These are phyloP conservation scores for Kluyveromyces siamensis DNA, from an alignment of 805 yeast species.

Conservation along the genomic window DNA sequence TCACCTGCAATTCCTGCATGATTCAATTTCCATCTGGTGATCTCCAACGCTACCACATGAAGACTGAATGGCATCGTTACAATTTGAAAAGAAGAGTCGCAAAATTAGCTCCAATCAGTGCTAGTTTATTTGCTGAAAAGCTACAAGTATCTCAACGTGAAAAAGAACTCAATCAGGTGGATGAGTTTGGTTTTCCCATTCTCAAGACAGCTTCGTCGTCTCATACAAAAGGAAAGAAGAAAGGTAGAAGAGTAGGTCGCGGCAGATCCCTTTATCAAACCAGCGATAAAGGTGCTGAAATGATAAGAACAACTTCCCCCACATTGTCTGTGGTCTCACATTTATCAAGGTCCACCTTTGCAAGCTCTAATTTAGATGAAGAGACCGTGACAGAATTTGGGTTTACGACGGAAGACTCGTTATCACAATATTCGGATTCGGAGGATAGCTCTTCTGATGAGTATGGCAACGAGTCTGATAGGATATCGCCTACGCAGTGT, in stretches of 20 bases:
- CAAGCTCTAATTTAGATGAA: conserved; percentile 31
- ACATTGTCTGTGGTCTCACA: conserved; percentile 47
- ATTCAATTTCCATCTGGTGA: conserved; percentile 75
- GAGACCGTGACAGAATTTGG: conserved; percentile 47
- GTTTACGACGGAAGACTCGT: conserved; percentile 27
- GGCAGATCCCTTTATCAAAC: conserved; percentile 18
- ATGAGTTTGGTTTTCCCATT: conserved; percentile 33
- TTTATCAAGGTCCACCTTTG: conserved; percentile 36
- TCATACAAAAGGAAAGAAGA: conserved; percentile 13
- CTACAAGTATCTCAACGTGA: conserved; percentile 29
- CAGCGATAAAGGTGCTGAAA: not conserved
- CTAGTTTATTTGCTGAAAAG: conserved; percentile 38
- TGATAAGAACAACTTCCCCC: conserved; percentile 38
- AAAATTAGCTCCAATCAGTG: conserved; percentile 59
- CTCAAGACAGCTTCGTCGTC: conserved; percentile 10
- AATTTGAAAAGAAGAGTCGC: conserved; percentile 92
- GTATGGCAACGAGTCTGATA: conserved; percentile 23
- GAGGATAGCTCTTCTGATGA: conserved; percentile 27
- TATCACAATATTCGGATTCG: conserved; percentile 17
- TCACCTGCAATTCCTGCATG: conserved; percentile 85
- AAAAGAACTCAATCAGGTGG: conserved; percentile 24
- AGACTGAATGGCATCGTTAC: conserved; percentile 96
- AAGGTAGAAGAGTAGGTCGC: conserved; percentile 9
- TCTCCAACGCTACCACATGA: conserved; percentile 87
- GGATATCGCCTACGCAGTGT: conserved; percentile 40